phyloP scores from a whole-genome alignment of 208 protist species.

The Herpetomonas tarakana region DNA sequence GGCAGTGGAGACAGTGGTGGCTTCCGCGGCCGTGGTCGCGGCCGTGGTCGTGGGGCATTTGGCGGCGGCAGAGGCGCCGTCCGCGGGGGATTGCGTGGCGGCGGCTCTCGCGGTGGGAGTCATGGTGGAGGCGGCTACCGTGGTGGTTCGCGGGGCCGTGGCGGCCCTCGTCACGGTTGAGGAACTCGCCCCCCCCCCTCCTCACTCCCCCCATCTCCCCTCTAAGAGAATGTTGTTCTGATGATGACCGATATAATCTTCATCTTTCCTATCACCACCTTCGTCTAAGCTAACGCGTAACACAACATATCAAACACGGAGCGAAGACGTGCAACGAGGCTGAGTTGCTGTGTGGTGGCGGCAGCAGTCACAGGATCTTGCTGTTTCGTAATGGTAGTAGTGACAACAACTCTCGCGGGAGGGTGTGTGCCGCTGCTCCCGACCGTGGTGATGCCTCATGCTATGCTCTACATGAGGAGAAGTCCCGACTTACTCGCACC shows the following conservation, averaged over 20 bases:
- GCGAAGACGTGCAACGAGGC: too few species aligned
- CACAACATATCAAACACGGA: too few species aligned
- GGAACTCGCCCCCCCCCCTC: not conserved
- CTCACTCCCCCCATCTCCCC: too few species aligned
- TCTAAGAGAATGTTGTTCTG: too few species aligned
- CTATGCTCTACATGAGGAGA: too few species aligned
- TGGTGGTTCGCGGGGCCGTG: not conserved
- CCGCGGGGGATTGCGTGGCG: constrained; percentile 3
- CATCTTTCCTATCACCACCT: not conserved
- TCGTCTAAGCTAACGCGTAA: not conserved
- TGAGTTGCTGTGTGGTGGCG: too few species aligned
- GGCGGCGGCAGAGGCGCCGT: constrained; percentile 17
- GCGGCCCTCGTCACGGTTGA: not conserved
- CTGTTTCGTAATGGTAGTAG: too few species aligned
- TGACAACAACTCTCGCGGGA: too few species aligned
- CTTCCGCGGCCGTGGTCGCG: constrained; percentile 13
- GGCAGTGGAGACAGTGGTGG: constrained; percentile 3
- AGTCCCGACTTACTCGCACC: not conserved
- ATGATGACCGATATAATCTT: too few species aligned
- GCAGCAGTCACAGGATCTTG: too few species aligned
- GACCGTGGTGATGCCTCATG: too few species aligned
- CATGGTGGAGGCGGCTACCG: constrained; percentile 12
- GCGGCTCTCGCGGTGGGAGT: constrained; percentile 10
- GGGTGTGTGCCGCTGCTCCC: too few species aligned
- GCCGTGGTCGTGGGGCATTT: constrained; percentile 7